A percentile compares a stretch with the other conserved stretches of the same genome.
Conservation (phyloP, 495 filamentous ascomycete genomes). For the Aspergillus nanangensis region DNA sequence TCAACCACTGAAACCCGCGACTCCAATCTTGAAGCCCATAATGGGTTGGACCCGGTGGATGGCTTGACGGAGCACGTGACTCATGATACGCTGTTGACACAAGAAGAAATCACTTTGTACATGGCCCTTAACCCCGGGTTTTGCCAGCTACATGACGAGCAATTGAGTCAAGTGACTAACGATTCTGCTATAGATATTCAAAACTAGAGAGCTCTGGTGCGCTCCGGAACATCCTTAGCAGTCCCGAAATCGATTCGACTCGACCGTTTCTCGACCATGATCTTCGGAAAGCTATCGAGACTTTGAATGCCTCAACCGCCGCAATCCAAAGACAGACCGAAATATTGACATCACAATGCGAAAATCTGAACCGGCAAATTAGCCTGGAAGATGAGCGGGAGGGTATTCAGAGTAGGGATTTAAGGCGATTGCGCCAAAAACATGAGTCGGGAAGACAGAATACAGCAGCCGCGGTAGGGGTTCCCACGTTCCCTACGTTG, state of each 20-base stretch:
- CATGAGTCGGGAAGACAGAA: constrained; percentile 35
- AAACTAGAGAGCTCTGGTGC: constrained; percentile 28
- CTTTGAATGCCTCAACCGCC: constrained; percentile 32
- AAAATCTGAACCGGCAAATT: constrained; percentile 23
- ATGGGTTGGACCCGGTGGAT: no score
- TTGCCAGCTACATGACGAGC: not conserved
- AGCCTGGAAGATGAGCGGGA: constrained; percentile 19
- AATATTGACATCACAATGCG: constrained; percentile 25
- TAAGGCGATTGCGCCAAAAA: constrained; percentile 30
- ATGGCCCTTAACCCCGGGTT: no score
- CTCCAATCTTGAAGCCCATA: no score
- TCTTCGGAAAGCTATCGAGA: constrained; percentile 32
- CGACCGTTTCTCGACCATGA: constrained; percentile 39
- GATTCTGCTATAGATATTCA: constrained; percentile 20
- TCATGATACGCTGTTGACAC: constrained; percentile 33
- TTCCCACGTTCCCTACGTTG: not conserved
- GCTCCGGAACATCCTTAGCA: constrained; percentile 23
- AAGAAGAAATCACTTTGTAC: no score
- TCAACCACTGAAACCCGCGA: no score
- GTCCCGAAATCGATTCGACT: constrained; percentile 22
- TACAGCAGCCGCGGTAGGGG: constrained; percentile 28
- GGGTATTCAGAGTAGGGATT: constrained; percentile 19
- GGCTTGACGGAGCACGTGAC: constrained; percentile 30
- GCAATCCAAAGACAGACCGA: constrained; percentile 31
- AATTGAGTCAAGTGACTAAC: not conserved